Percentiles rank a stretch among this genome's conserved stretches.
Evolutionary conservation across 176 grass and related monocot genomes (phyloP).

Genomic region (Oryza coarctata): DNA sequence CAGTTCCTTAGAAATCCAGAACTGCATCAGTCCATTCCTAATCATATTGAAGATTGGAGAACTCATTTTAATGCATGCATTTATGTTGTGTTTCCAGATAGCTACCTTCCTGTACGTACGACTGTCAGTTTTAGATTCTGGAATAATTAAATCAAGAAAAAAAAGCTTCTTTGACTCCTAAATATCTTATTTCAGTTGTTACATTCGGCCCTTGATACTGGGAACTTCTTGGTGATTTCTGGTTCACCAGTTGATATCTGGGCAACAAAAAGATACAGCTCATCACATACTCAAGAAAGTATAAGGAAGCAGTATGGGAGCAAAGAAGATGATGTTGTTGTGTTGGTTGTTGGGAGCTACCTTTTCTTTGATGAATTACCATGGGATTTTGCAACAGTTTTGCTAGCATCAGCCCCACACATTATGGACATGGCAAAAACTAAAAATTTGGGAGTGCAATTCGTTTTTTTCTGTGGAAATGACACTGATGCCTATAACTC

Average conservation of each 20-base stretch:
- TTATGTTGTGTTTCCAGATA: slow-evolving; percentile 89
- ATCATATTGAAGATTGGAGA: slow-evolving; percentile 81
- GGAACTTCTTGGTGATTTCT: slow-evolving; percentile 93
- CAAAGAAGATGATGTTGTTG: slow-evolving; percentile 58
- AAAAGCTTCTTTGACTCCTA: slow-evolving; percentile 29
- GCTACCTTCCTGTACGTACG: slow-evolving; percentile 70
- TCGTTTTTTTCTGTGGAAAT: slow-evolving; percentile 82
- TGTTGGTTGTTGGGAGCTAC: slow-evolving; percentile 81
- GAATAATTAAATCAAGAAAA: slow-evolving; percentile 26
- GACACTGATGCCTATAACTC: slow-evolving; percentile 60
- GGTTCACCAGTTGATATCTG: slow-evolving; percentile 68
- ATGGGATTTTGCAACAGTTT: slow-evolving; percentile 64
- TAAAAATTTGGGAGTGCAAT: slow-evolving; percentile 53
- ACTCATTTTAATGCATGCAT: slow-evolving; percentile 68
- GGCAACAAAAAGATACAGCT: slow-evolving; percentile 51
- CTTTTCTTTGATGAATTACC: slow-evolving; percentile 79
- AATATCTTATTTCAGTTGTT: slow-evolving; percentile 69
- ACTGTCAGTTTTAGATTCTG: not conserved
- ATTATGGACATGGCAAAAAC: slow-evolving; percentile 57
- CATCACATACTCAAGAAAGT: slow-evolving; percentile 50
- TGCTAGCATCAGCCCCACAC: slow-evolving; percentile 59
- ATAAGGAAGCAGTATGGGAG: slow-evolving; percentile 60
- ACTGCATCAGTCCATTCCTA: slow-evolving; percentile 31
- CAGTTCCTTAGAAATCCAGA: slow-evolving; percentile 46
- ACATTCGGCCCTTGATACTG: slow-evolving; percentile 66